Evolutionary conservation across 1,139 yeast genomes (phyloP), one percentile per base, ranked within the genome.

Genomic region (Blastobotrys serpentis): DNA sequence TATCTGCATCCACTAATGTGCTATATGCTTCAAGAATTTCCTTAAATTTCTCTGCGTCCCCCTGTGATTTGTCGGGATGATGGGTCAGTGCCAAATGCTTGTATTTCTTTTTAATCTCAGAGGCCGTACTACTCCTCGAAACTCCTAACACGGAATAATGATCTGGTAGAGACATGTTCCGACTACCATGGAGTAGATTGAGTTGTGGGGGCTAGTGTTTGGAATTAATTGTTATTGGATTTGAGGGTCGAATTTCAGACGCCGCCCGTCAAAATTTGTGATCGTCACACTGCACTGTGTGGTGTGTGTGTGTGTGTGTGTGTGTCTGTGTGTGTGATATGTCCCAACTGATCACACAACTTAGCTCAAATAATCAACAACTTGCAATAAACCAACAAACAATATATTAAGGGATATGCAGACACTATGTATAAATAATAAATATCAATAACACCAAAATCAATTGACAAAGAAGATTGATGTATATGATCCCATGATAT

Each of bases 1-100:
- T 86, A 46, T 78, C 81, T 13, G 76, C 75, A 64, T 86, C 87
- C 46, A 82, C 77, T 51, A 89, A 73, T 42, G 86, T 84, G 61
- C 87, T 95, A 61, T 86, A 86, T 2, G 96, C 95, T 63, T 82
- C 94, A 14, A 90, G 81, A 33, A 89, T 84, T 57, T 84, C 86
- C 67, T 87, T 87, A 71, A 89, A 89, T 68, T 84, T 83, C 11
- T 57, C 66, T n/a, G 89, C 82, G 64, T 86, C 42, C 2, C 33
- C 42, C 11, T 39, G 18, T 18, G 32, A 94, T 67, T 87, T 88
- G 68, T 89, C 97, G 6, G 97, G 97, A 66, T 89, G 97, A 44
- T 61, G 59, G 78, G 67, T 82, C 23, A 63, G 58, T 0, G 96
- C 96, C 42, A 81, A 79, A 52, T 77, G 78, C 51, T 86, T 71